Base-by-base conservation (phyloP, 192 early-diverging fungal genomes). In the Ambispora gerdemannii region DNA sequence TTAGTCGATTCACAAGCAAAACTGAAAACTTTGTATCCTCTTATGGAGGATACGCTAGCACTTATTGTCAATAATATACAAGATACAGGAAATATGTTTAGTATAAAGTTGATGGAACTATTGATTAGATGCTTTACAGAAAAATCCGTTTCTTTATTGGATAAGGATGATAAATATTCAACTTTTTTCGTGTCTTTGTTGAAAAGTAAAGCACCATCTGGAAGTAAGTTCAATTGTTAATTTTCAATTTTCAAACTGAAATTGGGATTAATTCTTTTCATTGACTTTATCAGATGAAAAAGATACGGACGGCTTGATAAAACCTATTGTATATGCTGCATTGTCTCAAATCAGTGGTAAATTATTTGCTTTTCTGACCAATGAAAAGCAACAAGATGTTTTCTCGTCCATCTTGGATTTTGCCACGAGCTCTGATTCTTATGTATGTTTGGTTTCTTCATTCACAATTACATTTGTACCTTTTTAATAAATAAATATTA, bases 61-160 rank as follows among this genome's bases (percentile, higher is more conserved):
- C 73, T 72, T 7, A 73, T 74, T 20, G 76, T 71, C 15, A 76
- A 74, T 32, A 66, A 71, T 22, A 53, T 70, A 19, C 72, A 74
- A 34, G 71, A 72, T 33, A 28, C 38, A 3, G 55, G 20, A 19
- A 75, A 80, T 36, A 72, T 61, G 4, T 66, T 67, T 3, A 73
- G 60, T 43, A 76, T 76, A 0, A 72, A 72, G 1, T 52, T 80
- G 28, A 70, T 84, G 17, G 69, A 74, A 32, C 71, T 77, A 20
- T 74, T 92, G 31, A 77, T 88, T 19, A 66, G 76, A 25, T 86
- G 80, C 74, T 89, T 85, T 80, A 81, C 80, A 22, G 70, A 83
- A 13, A 71, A 70, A 30, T 76, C 77, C 38, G 75, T 72, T 27
- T 66, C 71, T 15, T 67, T 82, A 10, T 78, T 91, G 67, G 78